Percentiles rank a stretch among this genome's conserved stretches.
These are phyloP conservation scores for Bryum argenteum DNA, from an alignment of 225 moss, liverwort and hornwort species.

Conservation along the genomic window DNA sequence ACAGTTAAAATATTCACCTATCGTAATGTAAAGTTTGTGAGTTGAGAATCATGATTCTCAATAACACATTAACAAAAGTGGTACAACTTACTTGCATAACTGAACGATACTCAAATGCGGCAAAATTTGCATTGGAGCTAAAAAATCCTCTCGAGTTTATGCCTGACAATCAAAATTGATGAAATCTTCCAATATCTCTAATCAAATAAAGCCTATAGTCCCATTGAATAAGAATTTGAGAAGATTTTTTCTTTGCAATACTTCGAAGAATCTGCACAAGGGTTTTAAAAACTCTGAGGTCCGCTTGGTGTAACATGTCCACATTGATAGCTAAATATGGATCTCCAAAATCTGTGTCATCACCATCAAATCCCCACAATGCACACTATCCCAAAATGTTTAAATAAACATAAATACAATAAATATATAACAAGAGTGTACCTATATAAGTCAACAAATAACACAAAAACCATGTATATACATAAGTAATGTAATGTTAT, in stretches of 20 bases:
- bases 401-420: background rate
- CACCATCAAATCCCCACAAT: background rate
- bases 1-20: too few relatives aligned
- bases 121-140: background rate
- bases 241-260: background rate
- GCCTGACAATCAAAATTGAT: background rate
- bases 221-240: background rate
- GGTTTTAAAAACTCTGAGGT: background rate
- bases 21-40: too few relatives aligned
- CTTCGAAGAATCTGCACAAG: background rate
- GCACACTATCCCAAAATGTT: background rate
- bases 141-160: background rate
- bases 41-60: too few relatives aligned
- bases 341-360: background rate
- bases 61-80: too few relatives aligned
- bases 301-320: conserved; percentile 1
- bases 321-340: background rate
- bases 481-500: too few relatives aligned
- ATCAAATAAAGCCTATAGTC: background rate
- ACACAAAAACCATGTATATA: too few relatives aligned
- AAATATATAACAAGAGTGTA: too few relatives aligned
- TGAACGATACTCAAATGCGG: background rate
- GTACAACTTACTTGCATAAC: background rate
- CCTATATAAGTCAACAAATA: too few relatives aligned
- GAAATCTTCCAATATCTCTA: background rate